Evolutionary conservation across 306 rosid species (phyloP).

Genomic region (Cucumis sativus): Cucumber_9930_V3 NC_026660.2:2281501-2282000

Average conservation of each 20-base stretch:
- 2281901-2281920: no score
- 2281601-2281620: constrained; percentile 87
- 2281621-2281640: constrained; percentile 83
- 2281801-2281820: background rate
- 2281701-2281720: constrained; percentile 48
- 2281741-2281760: background rate
- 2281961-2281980: no score
- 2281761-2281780: background rate
- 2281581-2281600: constrained; percentile 92
- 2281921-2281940: no score
- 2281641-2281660: constrained; percentile 87
- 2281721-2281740: background rate
- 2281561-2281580: constrained; percentile 88
- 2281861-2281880: no score
- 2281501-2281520: constrained; percentile 6
- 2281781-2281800: background rate
- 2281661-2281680: constrained; percentile 49
- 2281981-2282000: no score
- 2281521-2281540: constrained; percentile 6
- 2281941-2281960: no score
- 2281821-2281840: background rate
- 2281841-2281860: background rate
- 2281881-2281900: no score
- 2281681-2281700: constrained; percentile 80
- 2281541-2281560: constrained; percentile 24